Conservation (phyloP, 2,329 filamentous ascomycete genomes). For the Fusarium nematophilum region DNA sequence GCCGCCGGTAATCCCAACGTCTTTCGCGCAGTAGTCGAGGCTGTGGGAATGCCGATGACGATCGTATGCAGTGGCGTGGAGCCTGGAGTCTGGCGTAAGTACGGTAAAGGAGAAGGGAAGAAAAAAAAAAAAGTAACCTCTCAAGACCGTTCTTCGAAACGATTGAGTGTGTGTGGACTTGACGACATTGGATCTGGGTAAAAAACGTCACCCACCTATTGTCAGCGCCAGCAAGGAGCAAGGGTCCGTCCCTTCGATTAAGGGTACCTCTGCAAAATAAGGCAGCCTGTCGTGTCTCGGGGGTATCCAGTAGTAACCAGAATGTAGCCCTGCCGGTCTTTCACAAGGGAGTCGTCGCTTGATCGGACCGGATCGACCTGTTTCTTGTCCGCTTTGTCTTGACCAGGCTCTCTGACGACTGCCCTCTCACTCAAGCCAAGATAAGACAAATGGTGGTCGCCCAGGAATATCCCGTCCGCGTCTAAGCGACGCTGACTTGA, state of each 20-base stretch:
- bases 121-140: constrained; percentile 8
- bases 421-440: constrained; percentile 7
- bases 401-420: constrained; percentile 3
- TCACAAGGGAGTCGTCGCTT: constrained; percentile 4
- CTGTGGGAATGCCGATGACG: constrained; percentile 42
- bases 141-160: constrained; percentile 30
- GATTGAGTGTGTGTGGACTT: constrained; percentile 11
- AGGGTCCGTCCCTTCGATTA: background rate
- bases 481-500: constrained; percentile 26
- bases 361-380: background rate
- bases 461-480: constrained; percentile 28
- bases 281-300: background rate
- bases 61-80: constrained; percentile 43
- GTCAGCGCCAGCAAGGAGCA: constrained; percentile 27
- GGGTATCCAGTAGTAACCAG: background rate
- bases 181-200: constrained; percentile 25
- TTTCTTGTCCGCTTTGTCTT: background rate
- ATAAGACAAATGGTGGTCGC: constrained; percentile 15
- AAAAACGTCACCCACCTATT: constrained; percentile 30
- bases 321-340: background rate
- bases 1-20: constrained; percentile 30
- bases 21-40: constrained; percentile 18
- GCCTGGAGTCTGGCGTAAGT: constrained; percentile 29
- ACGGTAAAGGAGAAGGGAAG: too few relatives aligned
- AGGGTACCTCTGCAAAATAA: background rate